A percentile compares a stretch with the other conserved stretches of the same genome.
Conservation (phyloP, 192 early-diverging fungal species). For the Coemansia reversa region DNA sequence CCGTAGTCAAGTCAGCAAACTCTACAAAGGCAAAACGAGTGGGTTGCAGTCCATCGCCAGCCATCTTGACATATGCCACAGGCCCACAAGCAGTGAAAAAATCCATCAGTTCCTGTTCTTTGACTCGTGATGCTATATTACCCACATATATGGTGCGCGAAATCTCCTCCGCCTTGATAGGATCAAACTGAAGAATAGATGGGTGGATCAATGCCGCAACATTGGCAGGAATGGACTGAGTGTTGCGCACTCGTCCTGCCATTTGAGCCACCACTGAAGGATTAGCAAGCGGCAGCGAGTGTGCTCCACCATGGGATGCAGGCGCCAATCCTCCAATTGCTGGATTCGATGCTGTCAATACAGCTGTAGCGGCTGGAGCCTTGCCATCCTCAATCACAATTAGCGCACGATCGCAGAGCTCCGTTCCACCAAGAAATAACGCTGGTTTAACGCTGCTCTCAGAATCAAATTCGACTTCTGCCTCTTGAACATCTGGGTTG, state of each 20-base stretch:
- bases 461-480: conserved; percentile 60
- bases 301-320: neutral
- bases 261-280: conserved; percentile 47
- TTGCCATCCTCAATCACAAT: conserved; percentile 46
- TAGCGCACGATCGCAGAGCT: conserved; percentile 65
- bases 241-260: conserved; percentile 18
- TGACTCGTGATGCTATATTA: conserved; percentile 59
- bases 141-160: conserved; percentile 76
- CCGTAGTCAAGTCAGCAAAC: conserved; percentile 62
- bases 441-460: conserved; percentile 54
- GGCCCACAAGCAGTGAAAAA: conserved; percentile 65
- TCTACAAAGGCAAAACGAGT: conserved; percentile 78
- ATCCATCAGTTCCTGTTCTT: conserved; percentile 63
- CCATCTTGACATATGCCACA: conserved; percentile 72
- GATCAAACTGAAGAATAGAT: conserved; percentile 60
- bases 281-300: conserved; percentile 41
- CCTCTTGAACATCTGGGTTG: conserved; percentile 62
- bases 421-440: conserved; percentile 64
- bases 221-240: conserved; percentile 42
- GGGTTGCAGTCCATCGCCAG: conserved; percentile 65
- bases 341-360: neutral
- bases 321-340: neutral
- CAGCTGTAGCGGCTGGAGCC: neutral
- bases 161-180: conserved; percentile 71
- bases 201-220: conserved; percentile 51